Percentiles rank a stretch among this genome's conserved stretches.
These are phyloP conservation scores for Dipteronia dyeriana DNA, from an alignment of 345 rosid species.

Conservation along the genomic window DNA sequence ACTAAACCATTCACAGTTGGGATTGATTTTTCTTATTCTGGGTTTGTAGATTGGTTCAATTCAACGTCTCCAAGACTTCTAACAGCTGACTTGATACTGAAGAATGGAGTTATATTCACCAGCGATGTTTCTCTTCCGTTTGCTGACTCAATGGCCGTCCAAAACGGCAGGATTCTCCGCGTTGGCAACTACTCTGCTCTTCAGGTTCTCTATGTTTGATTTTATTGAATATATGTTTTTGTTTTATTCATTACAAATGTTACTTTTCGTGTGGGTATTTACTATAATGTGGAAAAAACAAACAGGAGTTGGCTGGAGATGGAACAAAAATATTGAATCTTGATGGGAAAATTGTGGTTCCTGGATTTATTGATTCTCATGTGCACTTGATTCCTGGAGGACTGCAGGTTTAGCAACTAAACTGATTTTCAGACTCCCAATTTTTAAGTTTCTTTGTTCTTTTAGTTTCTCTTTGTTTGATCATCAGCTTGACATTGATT, in stretches of 20 bases:
- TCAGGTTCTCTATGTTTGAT: slow-evolving; percentile 42
- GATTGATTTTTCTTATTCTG: slow-evolving; percentile 1
- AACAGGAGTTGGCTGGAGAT: slow-evolving; percentile 59
- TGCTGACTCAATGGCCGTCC: slow-evolving; percentile 80
- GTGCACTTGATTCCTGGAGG: slow-evolving; percentile 79
- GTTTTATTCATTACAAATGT: neutral
- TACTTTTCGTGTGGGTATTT: neutral
- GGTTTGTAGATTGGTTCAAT: slow-evolving; percentile 51
- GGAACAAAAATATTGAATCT: slow-evolving; percentile 63
- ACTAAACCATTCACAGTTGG: neutral
- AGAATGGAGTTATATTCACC: slow-evolving; percentile 80
- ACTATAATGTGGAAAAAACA: neutral
- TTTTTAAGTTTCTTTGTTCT: neutral
- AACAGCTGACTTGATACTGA: slow-evolving; percentile 64
- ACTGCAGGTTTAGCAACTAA: slow-evolving; percentile 54
- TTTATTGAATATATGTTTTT: neutral
- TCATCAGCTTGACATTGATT: neutral
- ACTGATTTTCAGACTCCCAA: neutral
- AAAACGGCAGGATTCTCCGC: slow-evolving; percentile 66
- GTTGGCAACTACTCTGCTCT: slow-evolving; percentile 67
- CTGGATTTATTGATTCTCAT: slow-evolving; percentile 95
- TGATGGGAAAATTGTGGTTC: slow-evolving; percentile 77
- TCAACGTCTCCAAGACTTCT: slow-evolving; percentile 32
- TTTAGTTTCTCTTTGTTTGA: neutral
- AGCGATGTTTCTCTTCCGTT: slow-evolving; percentile 62